Percentiles rank a stretch among this genome's conserved stretches.
phyloP scores from a whole-genome alignment of 352 stramenopile genomes.

The Peronosclerospora sorghi region DNA sequence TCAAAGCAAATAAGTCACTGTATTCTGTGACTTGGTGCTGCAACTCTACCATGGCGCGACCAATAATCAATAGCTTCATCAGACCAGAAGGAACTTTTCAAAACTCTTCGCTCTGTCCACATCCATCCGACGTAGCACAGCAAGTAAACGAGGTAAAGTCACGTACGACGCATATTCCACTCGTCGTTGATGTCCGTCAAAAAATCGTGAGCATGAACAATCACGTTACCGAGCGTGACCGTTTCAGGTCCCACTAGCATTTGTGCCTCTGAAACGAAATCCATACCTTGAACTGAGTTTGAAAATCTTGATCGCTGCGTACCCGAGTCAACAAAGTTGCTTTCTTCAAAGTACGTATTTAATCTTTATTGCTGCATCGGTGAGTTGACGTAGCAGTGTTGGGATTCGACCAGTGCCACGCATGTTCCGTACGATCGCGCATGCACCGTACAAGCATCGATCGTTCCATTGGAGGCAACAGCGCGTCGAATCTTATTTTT shows the following conservation, averaged over 20 bases:
- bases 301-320: slow-evolving; percentile 35
- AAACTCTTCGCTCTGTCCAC: slow-evolving; percentile 87
- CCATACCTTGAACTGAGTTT: slow-evolving; percentile 57
- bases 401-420: slow-evolving; percentile 46
- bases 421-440: slow-evolving; percentile 51
- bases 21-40: slow-evolving; percentile 63
- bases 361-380: slow-evolving; percentile 80
- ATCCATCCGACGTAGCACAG: slow-evolving; percentile 81
- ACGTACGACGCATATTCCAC: slow-evolving; percentile 39
- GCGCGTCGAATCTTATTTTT: slow-evolving; percentile 52
- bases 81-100: slow-evolving; percentile 52
- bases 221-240: slow-evolving; percentile 44
- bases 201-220: slow-evolving; percentile 63
- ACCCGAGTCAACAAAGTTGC: slow-evolving; percentile 66
- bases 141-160: slow-evolving; percentile 51
- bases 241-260: slow-evolving; percentile 7
- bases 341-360: slow-evolving; percentile 90
- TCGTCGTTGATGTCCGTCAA: slow-evolving; percentile 38
- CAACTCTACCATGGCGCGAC: slow-evolving; percentile 57
- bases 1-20: slow-evolving; percentile 82
- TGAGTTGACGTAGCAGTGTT: slow-evolving; percentile 77
- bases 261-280: slow-evolving; percentile 28
- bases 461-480: slow-evolving; percentile 71
- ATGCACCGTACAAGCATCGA: slow-evolving; percentile 79
- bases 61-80: slow-evolving; percentile 11